Evolutionary conservation across 2,329 filamentous ascomycete genomes (phyloP), one percentile per base, ranked within the genome.

Genomic region (Chaetomiaceae sp.): DNA sequence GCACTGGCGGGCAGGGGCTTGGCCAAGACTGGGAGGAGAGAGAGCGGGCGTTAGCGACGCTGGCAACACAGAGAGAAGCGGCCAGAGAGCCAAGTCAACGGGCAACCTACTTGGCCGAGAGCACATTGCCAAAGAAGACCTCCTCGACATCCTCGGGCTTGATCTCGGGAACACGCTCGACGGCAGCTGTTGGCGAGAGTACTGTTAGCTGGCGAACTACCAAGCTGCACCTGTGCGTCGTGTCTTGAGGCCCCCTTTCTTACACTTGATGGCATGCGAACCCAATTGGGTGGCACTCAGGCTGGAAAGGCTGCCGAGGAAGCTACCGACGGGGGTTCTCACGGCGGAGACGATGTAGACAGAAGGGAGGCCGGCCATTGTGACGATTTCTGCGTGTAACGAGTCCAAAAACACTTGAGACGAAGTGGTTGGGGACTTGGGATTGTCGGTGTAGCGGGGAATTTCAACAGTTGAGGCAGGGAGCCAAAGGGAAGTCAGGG

Each of bases 61-160:
- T 16, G n/a, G 13, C 37, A 30, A 23, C 20, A 13, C 21, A 19
- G 27, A 6, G 44, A 44, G 33, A 7, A 16, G 19, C 2, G 45
- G 44, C 37, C 8, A 20, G n/a, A 27, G 25, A 16, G 48, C 5
- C 17, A 8, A 39, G 19, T 19, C 20, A 65, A n/a, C n/a, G n/a
- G n/a, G n/a, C n/a, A n/a, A n/a, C 78, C 63, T 79, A 96, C 91
- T 92, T 91, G 69, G 92, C 93, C 54, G 91, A 95, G 64, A 99
- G 81, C 60, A 99, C 93, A 77, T 99, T 99, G 71, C 93, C 93
- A 67, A 96, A 95, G 78, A 93, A 95, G 67, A 99, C 89, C 71
- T 99, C 93, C 68, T 99, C 84, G 52, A 99, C 88, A 68, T 95
- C 83, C 64, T 90, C 83, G 49, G 89, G 79, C 74, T 95, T 91